Conservation (phyloP, 2,329 filamentous ascomycete genomes). For the Apiospora koreana region DNA sequence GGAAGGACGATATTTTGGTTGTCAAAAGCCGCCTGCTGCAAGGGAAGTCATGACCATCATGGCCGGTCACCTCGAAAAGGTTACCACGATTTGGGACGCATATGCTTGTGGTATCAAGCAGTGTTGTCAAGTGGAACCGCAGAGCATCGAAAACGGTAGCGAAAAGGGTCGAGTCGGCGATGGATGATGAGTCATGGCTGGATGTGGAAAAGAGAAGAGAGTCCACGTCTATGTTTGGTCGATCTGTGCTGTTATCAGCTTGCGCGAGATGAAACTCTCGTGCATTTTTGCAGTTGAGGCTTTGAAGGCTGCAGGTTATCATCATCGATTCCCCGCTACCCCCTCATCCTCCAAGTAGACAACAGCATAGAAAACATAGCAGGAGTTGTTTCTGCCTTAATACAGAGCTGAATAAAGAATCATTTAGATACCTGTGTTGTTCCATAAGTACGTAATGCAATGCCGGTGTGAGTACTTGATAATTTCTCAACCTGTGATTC, state of each 20-base stretch:
- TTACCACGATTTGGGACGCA: neutral
- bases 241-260: neutral
- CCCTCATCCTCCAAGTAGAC: neutral
- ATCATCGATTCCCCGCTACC: neutral
- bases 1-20: neutral
- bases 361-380: neutral
- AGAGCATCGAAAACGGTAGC: neutral
- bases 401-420: conserved; percentile 4
- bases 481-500: too few species aligned
- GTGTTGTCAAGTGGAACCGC: neutral
- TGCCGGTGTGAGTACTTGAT: neutral
- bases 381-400: neutral
- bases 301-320: neutral
- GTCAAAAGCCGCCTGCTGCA: neutral
- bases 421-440: neutral
- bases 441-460: neutral
- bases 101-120: neutral
- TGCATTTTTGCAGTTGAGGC: neutral
- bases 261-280: neutral
- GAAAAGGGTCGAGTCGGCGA: neutral
- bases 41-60: neutral
- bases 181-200: neutral
- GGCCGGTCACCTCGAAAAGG: neutral
- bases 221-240: neutral
- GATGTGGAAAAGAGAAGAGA: neutral